Percentiles rank a stretch among this genome's conserved stretches.
phyloP scores from a whole-genome alignment of 805 yeast species.

The Teunomyces barrocoloradensis region DNA sequence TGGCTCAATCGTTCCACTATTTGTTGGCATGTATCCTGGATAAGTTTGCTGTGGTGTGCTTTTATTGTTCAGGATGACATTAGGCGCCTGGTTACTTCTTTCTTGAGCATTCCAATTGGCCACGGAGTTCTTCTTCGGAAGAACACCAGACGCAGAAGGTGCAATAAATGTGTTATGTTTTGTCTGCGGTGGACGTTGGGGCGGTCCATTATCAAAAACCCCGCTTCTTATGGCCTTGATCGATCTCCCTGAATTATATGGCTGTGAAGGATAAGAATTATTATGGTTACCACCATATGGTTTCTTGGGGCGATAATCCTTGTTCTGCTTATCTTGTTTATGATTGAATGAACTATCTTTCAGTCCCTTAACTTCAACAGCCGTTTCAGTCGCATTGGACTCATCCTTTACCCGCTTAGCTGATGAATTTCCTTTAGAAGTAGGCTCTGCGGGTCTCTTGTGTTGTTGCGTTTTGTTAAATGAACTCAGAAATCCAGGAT shows the following conservation, averaged over 20 bases:
- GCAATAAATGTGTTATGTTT: not conserved
- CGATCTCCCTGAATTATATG: not conserved
- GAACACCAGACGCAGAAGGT: not conserved
- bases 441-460: not conserved
- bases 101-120: too few relatives aligned
- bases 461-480: not conserved
- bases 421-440: slow-evolving; percentile 5
- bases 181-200: not conserved
- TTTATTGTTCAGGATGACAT: not conserved
- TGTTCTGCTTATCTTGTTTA: not conserved
- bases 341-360: not conserved
- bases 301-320: not conserved
- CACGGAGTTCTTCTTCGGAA: not conserved
- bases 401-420: not conserved
- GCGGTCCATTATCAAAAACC: not conserved
- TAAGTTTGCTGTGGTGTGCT: not conserved
- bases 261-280: not conserved
- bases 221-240: slow-evolving; percentile 1
- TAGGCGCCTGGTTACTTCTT: too few relatives aligned
- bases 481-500: slow-evolving; percentile 32
- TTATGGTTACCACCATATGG: not conserved
- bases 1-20: not conserved
- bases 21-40: not conserved
- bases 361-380: too few relatives aligned
- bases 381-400: too few relatives aligned